Evolutionary conservation across 2,329 filamentous ascomycete genomes (phyloP).

Genomic region (Ascomycota sp.): DNA sequence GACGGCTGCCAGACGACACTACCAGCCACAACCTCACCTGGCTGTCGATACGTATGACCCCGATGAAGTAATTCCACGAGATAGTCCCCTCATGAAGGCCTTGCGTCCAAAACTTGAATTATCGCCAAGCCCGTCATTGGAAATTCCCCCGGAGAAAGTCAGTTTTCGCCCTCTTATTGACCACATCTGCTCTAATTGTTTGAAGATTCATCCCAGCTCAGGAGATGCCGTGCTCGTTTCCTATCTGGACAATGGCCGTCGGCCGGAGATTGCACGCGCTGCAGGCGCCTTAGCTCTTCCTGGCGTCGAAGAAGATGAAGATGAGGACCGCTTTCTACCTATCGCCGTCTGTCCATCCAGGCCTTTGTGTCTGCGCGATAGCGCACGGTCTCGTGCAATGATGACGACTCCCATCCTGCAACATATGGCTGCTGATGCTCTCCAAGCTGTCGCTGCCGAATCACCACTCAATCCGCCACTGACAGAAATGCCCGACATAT

Average conservation of each 20-base stretch:
- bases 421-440: constrained; percentile 12
- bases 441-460: constrained; percentile 9
- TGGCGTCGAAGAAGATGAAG: constrained; percentile 20
- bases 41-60: constrained; percentile 19
- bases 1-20: constrained; percentile 16
- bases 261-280: constrained; percentile 40
- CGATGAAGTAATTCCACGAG: constrained; percentile 20
- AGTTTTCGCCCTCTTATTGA: constrained; percentile 11
- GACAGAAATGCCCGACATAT: constrained; percentile 10
- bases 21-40: constrained; percentile 10
- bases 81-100: constrained; percentile 19
- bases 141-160: constrained; percentile 16
- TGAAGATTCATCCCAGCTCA: constrained; percentile 33
- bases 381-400: background rate
- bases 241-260: constrained; percentile 40
- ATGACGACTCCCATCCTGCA: constrained; percentile 7
- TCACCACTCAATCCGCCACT: constrained; percentile 2
- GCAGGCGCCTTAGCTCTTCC: constrained; percentile 34
- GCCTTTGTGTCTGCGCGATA: background rate
- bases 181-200: constrained; percentile 27
- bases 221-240: constrained; percentile 48
- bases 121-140: constrained; percentile 13
- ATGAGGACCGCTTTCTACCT: constrained; percentile 14
- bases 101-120: constrained; percentile 13
- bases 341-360: background rate